These are phyloP conservation scores for Cordia subcordata DNA, from an alignment of 257 asterid genomes.

Conservation along the genomic window DNA sequence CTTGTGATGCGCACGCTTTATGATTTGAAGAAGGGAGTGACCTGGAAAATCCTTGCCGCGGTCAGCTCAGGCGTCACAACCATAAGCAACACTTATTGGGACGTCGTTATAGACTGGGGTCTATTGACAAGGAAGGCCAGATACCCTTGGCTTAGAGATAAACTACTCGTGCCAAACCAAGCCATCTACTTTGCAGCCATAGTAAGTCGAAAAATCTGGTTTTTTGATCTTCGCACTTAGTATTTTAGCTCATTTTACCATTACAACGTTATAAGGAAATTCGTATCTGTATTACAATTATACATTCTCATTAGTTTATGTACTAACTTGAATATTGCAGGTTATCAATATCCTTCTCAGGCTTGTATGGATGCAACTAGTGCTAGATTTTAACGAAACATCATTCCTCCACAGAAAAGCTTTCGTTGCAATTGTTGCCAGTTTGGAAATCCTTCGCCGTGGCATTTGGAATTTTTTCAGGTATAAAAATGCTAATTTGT, in stretches of 20 bases:
- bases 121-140: conserved; percentile 39
- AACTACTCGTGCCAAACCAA: conserved; percentile 48
- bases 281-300: too few species aligned
- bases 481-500: too few species aligned
- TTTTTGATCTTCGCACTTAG: too few species aligned
- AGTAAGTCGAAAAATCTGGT: conserved; percentile 27
- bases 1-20: conserved; percentile 50
- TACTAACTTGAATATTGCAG: conserved; percentile 28
- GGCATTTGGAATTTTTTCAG: conserved; percentile 72
- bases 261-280: too few species aligned
- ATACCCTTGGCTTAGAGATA: conserved; percentile 58
- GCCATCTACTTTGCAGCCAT: conserved; percentile 51
- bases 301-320: too few species aligned
- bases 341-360: conserved; percentile 47
- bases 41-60: conserved; percentile 44
- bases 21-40: conserved; percentile 12
- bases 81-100: conserved; percentile 58
- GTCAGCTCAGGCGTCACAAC: conserved; percentile 56
- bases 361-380: conserved; percentile 71
- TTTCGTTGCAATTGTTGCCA: conserved; percentile 36
- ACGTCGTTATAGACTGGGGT: conserved; percentile 66
- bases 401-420: conserved; percentile 41
- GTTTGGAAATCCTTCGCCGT: conserved; percentile 61
- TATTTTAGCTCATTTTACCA: too few species aligned
- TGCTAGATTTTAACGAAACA: conserved; percentile 32